Percentiles rank a stretch among this genome's conserved stretches.
Evolutionary conservation across 2,329 filamentous ascomycete genomes (phyloP).

Genomic region (Zymoseptoria brevis): DNA sequence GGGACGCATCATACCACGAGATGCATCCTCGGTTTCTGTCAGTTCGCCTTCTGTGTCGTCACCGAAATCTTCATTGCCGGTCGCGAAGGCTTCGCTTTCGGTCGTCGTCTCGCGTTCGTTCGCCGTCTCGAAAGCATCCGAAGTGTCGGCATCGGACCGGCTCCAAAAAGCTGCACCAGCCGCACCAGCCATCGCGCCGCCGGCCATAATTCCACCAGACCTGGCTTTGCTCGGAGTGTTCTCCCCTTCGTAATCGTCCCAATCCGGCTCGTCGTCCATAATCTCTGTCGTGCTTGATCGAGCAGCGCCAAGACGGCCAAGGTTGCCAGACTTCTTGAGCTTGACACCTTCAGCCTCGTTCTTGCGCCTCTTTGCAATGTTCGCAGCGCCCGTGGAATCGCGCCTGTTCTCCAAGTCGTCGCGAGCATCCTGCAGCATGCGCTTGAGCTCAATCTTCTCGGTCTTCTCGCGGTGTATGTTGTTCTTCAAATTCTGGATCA

Average conservation of each 20-base stretch:
- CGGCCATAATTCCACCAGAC: constrained; percentile 18
- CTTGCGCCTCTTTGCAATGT: constrained; percentile 50
- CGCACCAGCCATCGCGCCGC: constrained; percentile 29
- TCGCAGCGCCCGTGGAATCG: constrained; percentile 36
- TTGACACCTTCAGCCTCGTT: constrained; percentile 49
- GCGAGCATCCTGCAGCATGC: constrained; percentile 87
- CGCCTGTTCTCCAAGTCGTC: constrained; percentile 71
- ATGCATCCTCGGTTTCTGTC: constrained; percentile 70
- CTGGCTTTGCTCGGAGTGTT: constrained; percentile 47
- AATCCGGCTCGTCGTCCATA: constrained; percentile 72
- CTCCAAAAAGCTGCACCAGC: constrained; percentile 50
- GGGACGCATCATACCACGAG: constrained; percentile 11
- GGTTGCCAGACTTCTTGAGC: constrained; percentile 70
- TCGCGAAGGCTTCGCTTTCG: constrained; percentile 83
- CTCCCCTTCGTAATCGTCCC: constrained; percentile 72
- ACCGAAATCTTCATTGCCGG: constrained; percentile 70
- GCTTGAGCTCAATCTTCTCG: constrained; percentile 90
- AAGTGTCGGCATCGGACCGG: constrained; percentile 56
- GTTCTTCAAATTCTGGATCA: constrained; percentile 90
- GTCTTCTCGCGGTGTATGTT: constrained; percentile 97
- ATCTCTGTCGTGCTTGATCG: constrained; percentile 70
- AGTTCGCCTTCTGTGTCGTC: constrained; percentile 61
- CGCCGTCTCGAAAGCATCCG: constrained; percentile 60
- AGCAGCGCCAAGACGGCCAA: constrained; percentile 65
- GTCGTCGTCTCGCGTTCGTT: constrained; percentile 69